phyloP scores from a whole-genome alignment of 1,284 basidiomycete genomes.

The Boletus sp. region DNA sequence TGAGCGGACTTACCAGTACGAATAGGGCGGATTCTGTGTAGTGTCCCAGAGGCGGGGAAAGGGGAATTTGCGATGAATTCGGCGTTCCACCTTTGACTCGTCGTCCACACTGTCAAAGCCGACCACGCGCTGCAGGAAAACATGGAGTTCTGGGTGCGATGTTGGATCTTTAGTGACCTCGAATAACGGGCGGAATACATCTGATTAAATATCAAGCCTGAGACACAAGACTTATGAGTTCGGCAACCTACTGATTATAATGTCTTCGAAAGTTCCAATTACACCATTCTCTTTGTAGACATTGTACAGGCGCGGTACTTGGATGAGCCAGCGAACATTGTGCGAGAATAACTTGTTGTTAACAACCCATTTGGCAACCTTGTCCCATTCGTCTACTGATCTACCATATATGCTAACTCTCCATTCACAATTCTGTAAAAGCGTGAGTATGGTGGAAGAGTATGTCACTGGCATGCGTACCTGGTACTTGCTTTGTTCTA shows the following conservation, averaged over 20 bases:
- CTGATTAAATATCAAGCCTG: slow-evolving; percentile 40
- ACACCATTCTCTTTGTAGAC: slow-evolving; percentile 91
- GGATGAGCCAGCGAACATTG: slow-evolving; percentile 97
- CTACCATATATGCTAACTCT: slow-evolving; percentile 94
- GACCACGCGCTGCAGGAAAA: slow-evolving; percentile 93
- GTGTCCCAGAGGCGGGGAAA: slow-evolving; percentile 91
- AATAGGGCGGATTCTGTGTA: slow-evolving; percentile 88
- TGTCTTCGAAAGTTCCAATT: slow-evolving; percentile 86
- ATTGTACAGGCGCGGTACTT: slow-evolving; percentile 93
- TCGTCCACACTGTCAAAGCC: slow-evolving; percentile 99
- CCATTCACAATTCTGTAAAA: slow-evolving; percentile 86
- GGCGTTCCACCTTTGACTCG: slow-evolving; percentile 90
- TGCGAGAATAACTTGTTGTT: slow-evolving; percentile 92
- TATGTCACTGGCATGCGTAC: slow-evolving; percentile 33
- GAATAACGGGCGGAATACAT: slow-evolving; percentile 91
- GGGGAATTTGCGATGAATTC: slow-evolving; percentile 95
- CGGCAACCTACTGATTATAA: slow-evolving; percentile 73
- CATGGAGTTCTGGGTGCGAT: slow-evolving; percentile 90
- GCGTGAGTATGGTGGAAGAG: not conserved
- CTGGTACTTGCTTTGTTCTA: slow-evolving; percentile 99
- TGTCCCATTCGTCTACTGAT: slow-evolving; percentile 88
- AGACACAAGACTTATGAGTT: not conserved
- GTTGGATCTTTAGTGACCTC: slow-evolving; percentile 93
- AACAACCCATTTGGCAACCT: slow-evolving; percentile 95
- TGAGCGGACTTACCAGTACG: slow-evolving; percentile 71